Evolutionary conservation across 345 rosid genomes (phyloP).

Genomic region (Ceriops tagal): DNA sequence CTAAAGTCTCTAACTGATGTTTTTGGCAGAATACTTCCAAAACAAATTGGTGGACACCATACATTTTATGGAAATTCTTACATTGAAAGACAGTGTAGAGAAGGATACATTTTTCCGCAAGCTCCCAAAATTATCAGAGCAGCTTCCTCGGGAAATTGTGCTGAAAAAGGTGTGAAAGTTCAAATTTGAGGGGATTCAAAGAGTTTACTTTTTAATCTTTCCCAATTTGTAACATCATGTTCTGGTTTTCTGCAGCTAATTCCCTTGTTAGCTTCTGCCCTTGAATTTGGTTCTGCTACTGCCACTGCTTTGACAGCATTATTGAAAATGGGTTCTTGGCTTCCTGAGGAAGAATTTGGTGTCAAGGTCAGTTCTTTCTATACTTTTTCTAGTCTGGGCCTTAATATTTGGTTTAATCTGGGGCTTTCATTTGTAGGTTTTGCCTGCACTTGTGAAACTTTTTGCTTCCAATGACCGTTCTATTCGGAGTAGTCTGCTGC

Average conservation of each 20-base stretch:
- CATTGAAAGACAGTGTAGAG: slow-evolving; percentile 89
- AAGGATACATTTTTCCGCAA: slow-evolving; percentile 96
- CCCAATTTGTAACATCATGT: slow-evolving; percentile 25
- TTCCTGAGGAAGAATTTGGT: slow-evolving; percentile 80
- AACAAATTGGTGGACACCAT: slow-evolving; percentile 99
- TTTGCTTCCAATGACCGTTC: slow-evolving; percentile 95
- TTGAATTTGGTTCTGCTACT: slow-evolving; percentile 97
- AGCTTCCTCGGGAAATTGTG: slow-evolving; percentile 96
- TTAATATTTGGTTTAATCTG: background rate
- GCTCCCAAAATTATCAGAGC: slow-evolving; percentile 94
- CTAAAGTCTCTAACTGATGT: slow-evolving; percentile 12
- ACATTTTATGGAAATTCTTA: slow-evolving; percentile 98
- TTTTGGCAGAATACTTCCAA: slow-evolving; percentile 87
- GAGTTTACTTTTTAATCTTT: slow-evolving; percentile 7
- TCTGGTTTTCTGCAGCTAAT: slow-evolving; percentile 68
- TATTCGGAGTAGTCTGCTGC: slow-evolving; percentile 83
- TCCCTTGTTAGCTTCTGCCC: slow-evolving; percentile 95
- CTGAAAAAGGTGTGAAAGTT: slow-evolving; percentile 67
- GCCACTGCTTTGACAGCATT: slow-evolving; percentile 90
- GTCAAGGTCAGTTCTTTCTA: slow-evolving; percentile 52
- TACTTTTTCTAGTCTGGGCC: background rate
- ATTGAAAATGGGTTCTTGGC: slow-evolving; percentile 96
- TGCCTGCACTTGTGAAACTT: slow-evolving; percentile 84
- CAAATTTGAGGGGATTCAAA: slow-evolving; percentile 18
- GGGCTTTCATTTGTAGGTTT: slow-evolving; percentile 48